Evolutionary conservation across 1,284 basidiomycete species (phyloP).

Genomic region (Ceratobasidium sp.): DNA sequence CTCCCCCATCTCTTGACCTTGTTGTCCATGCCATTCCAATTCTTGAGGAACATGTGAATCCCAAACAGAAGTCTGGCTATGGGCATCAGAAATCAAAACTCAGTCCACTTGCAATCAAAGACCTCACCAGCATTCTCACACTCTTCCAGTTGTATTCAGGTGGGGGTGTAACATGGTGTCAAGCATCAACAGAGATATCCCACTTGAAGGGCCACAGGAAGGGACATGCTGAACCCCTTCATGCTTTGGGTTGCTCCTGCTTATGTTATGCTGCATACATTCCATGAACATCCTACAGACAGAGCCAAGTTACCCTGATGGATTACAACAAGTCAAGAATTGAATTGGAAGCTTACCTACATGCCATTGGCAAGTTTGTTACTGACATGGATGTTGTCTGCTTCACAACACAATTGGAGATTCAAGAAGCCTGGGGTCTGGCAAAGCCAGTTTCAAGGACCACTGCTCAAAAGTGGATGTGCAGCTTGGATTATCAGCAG

Average conservation of each 20-base stretch:
- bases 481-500: slow-evolving; percentile 15
- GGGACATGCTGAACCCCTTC: not conserved
- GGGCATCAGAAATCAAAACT: not conserved
- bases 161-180: slow-evolving; percentile 1
- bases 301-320: not conserved
- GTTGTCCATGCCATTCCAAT: no score
- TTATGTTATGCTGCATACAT: not conserved
- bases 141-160: not conserved
- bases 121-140: slow-evolving; percentile 5
- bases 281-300: not conserved
- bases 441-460: slow-evolving; percentile 18
- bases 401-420: slow-evolving; percentile 9
- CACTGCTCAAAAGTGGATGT: slow-evolving; percentile 29
- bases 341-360: not conserved
- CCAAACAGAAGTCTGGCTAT: not conserved
- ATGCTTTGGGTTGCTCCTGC: not conserved
- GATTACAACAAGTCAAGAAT: not conserved
- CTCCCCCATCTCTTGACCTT: no score
- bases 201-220: not conserved
- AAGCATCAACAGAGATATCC: not conserved
- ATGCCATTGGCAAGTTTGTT: slow-evolving; percentile 6
- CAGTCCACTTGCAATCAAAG: not conserved
- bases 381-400: slow-evolving; percentile 19
- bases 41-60: not conserved
- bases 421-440: slow-evolving; percentile 2